A percentile compares a stretch with the other conserved stretches of the same genome.
Evolutionary conservation across 2,329 filamentous ascomycete species (phyloP).

Genomic region (Colletotrichum paranaense): DNA sequence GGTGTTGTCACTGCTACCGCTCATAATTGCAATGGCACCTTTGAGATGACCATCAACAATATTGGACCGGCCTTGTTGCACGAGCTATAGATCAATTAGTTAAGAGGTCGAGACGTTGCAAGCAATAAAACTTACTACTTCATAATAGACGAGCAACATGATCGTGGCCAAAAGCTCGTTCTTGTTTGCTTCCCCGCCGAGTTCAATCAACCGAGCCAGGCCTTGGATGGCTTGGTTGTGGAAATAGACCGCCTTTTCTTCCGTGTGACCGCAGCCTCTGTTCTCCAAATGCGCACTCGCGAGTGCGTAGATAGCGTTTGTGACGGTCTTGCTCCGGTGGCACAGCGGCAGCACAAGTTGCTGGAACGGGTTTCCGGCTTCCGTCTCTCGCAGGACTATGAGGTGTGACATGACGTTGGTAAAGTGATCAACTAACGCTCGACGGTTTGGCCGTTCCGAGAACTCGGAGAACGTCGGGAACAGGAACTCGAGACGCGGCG

Average conservation of each 20-base stretch:
- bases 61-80: constrained; percentile 68
- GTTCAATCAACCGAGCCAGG: constrained; percentile 66
- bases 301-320: constrained; percentile 87
- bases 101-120: too few species aligned
- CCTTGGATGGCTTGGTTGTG: constrained; percentile 70
- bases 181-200: constrained; percentile 59
- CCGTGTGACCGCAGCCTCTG: constrained; percentile 53
- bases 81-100: constrained; percentile 57
- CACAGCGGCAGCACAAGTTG: constrained; percentile 72
- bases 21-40: constrained; percentile 72
- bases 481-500: constrained; percentile 61
- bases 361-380: constrained; percentile 71
- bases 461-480: constrained; percentile 68
- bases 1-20: constrained; percentile 53
- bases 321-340: constrained; percentile 68
- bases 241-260: constrained; percentile 68
- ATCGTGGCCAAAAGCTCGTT: constrained; percentile 71
- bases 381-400: constrained; percentile 71
- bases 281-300: constrained; percentile 86
- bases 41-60: constrained; percentile 71
- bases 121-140: constrained; percentile 62
- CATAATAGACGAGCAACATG: constrained; percentile 72
- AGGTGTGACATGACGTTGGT: constrained; percentile 72
- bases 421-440: constrained; percentile 70
- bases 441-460: constrained; percentile 63